Evolutionary conservation across 192 early-diverging fungal species (phyloP).

Genomic region (Umbelopsis sp.): DNA sequence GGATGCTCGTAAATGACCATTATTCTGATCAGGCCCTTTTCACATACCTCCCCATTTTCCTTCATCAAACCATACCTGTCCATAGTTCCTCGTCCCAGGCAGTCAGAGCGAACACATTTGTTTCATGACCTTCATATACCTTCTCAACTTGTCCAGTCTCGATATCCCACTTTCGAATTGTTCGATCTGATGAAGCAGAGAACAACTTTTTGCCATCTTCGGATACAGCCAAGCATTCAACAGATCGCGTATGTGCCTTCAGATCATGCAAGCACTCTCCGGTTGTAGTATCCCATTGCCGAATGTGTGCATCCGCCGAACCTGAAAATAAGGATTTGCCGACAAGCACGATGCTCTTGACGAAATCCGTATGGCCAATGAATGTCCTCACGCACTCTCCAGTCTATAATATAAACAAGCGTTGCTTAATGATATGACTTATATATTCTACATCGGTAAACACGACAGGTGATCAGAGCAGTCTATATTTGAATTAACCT

Average conservation of each 20-base stretch:
- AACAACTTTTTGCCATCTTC: constrained; percentile 51
- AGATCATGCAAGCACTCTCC: constrained; percentile 49
- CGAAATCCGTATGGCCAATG: constrained; percentile 85
- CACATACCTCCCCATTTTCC: too few relatives aligned
- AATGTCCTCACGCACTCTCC: constrained; percentile 67
- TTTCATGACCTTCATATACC: constrained; percentile 72
- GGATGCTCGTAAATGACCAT: too few relatives aligned
- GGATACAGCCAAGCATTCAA: constrained; percentile 55
- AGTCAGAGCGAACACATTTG: constrained; percentile 70
- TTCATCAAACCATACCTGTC: constrained; percentile 55
- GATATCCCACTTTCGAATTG: constrained; percentile 66
- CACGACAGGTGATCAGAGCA: too few relatives aligned
- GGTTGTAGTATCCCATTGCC: constrained; percentile 70
- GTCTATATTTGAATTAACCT: background rate
- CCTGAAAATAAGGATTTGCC: constrained; percentile 62
- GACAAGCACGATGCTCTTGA: constrained; percentile 69
- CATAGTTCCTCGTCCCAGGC: constrained; percentile 73
- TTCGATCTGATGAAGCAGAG: constrained; percentile 67
- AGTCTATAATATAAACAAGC: constrained; percentile 38
- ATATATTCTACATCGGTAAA: too few relatives aligned
- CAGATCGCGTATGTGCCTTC: constrained; percentile 53
- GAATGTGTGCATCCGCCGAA: constrained; percentile 82
- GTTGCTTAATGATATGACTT: too few relatives aligned
- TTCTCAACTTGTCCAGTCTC: constrained; percentile 45
- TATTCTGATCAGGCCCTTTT: background rate